Evolutionary conservation across 139 green algal genomes (phyloP).

Genomic region (Haematococcus sp.): DNA sequence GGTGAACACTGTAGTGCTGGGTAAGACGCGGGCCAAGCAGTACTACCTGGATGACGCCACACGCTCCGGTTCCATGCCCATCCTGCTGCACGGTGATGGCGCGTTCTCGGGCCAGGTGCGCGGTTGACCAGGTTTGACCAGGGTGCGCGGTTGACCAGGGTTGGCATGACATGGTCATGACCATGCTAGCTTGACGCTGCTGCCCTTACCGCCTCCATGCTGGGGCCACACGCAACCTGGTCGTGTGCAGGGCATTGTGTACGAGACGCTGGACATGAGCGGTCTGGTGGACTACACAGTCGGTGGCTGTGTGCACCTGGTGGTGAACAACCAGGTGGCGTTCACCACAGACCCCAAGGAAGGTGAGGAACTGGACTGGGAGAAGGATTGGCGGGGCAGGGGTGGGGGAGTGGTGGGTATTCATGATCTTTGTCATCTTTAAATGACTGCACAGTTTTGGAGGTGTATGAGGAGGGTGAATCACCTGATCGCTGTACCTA

Average conservation of each 20-base stretch:
- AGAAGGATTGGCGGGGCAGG: background rate
- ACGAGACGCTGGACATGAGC: constrained; percentile 95
- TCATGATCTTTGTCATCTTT: too few species aligned
- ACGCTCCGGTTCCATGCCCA: constrained; percentile 67
- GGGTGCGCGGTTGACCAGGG: background rate
- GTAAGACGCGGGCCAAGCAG: constrained; percentile 96
- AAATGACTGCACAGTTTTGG: too few species aligned
- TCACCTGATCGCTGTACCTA: too few species aligned
- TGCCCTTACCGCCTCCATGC: background rate
- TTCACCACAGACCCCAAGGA: constrained; percentile 6
- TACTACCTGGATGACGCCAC: constrained; percentile 70
- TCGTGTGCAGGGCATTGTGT: constrained; percentile 89
- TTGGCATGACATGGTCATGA: background rate
- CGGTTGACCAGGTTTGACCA: background rate
- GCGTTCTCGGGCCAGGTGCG: constrained; percentile 74
- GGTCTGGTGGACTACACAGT: constrained; percentile 92
- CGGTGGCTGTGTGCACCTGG: constrained; percentile 92
- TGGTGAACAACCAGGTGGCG: constrained; percentile 96
- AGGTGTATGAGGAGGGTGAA: too few species aligned
- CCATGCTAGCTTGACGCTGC: background rate
- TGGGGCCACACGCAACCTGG: background rate
- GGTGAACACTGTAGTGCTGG: constrained; percentile 89
- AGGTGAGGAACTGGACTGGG: too few species aligned
- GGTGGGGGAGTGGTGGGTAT: background rate
- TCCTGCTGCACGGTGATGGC: constrained; percentile 97